These are phyloP conservation scores for Aspergillus fijiensis DNA, from an alignment of 2,329 filamentous ascomycete genomes.

Conservation along the genomic window DNA sequence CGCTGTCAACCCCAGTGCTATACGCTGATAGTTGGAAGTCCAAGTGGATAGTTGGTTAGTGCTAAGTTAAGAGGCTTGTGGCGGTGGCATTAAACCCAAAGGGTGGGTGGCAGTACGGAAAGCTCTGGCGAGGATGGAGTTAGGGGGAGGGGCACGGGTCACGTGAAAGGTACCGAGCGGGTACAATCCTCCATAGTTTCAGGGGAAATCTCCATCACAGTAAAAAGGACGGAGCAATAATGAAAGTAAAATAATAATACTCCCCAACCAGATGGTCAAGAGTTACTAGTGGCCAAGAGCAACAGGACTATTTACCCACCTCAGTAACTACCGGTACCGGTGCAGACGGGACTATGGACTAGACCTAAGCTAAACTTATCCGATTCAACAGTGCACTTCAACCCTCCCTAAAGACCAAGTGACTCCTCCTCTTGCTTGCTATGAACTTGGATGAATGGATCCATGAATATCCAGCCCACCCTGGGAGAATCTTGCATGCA, in stretches of 20 bases:
- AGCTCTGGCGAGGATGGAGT: not conserved
- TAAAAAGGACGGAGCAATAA: not conserved
- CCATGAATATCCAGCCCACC: not conserved
- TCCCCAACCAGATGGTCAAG: not conserved
- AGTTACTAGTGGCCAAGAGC: not conserved
- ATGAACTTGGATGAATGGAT: not conserved
- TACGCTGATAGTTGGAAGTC: not conserved
- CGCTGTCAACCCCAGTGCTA: not conserved
- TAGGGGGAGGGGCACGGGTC: not conserved
- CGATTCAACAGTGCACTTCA: not conserved
- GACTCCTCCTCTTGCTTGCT: constrained; percentile 1
- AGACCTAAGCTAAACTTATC: not conserved
- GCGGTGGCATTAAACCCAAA: not conserved
- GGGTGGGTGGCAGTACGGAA: not conserved
- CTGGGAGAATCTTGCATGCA: not conserved
- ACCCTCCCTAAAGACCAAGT: not conserved
- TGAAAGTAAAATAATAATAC: not conserved
- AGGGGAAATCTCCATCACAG: not conserved
- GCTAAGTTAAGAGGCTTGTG: not conserved
- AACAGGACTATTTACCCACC: not conserved
- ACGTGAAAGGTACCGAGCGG: not conserved
- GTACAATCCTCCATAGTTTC: not conserved
- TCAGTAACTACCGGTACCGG: not conserved
- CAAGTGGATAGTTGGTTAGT: not conserved
- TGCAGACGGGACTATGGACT: not conserved